phyloP scores from a whole-genome alignment of 2,329 filamentous ascomycete species.

The Basipetospora chlamydospora region DNA sequence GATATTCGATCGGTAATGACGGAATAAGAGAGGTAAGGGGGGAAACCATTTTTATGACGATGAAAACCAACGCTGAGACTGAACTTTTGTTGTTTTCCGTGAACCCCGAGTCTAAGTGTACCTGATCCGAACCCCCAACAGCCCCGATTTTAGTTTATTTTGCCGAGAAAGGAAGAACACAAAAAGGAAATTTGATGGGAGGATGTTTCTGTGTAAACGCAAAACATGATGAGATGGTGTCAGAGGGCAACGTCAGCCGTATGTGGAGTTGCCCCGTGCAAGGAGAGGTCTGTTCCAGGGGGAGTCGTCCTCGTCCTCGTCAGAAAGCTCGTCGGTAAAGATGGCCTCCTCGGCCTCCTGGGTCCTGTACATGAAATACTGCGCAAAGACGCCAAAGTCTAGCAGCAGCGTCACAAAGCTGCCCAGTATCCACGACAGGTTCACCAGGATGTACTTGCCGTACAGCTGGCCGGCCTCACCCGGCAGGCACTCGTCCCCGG shows the following conservation, averaged over 20 bases:
- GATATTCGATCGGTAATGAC: too few species aligned
- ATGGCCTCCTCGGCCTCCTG: constrained; percentile 21
- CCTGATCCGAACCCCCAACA: too few species aligned
- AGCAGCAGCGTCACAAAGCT: constrained; percentile 77
- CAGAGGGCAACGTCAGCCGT: constrained; percentile 3
- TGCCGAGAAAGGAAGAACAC: too few species aligned
- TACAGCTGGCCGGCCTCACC: constrained; percentile 59
- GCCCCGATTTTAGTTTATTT: too few species aligned
- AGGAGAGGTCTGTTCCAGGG: constrained; percentile 5
- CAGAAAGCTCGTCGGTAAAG: constrained; percentile 1
- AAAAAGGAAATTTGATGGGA: too few species aligned
- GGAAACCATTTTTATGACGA: too few species aligned
- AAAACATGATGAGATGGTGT: too few species aligned
- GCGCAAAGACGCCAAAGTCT: constrained; percentile 74
- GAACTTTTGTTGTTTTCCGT: too few species aligned
- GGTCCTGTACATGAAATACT: constrained; percentile 74
- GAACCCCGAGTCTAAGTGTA: too few species aligned
- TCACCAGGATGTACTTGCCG: constrained; percentile 71
- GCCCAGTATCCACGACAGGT: constrained; percentile 79
- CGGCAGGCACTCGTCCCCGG: constrained; percentile 35
- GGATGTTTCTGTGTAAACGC: too few species aligned
- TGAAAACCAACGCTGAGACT: too few species aligned
- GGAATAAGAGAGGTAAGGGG: too few species aligned
- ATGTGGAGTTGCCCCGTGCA: constrained; percentile 5
- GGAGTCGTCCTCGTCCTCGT: constrained; percentile 1